Conservation (phyloP, 805 yeast species). For the Cyberlindnera nakhonratchasimensis region DNA sequence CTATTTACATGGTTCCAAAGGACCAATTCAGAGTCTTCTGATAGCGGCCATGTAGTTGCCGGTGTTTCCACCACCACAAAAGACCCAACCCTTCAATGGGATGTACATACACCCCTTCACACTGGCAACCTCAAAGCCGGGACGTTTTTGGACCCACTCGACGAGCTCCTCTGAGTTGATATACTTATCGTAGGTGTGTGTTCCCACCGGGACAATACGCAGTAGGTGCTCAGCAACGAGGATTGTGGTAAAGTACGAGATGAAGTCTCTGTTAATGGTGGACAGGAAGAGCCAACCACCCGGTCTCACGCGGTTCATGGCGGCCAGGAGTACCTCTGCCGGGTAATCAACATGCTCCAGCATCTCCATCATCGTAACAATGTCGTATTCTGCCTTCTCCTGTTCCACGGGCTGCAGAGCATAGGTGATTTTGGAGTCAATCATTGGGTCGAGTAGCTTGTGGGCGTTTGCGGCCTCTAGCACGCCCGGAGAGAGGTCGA, state of each 20-base stretch:
- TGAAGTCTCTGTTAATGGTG: constrained; percentile 84
- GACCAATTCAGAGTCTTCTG: constrained; percentile 38
- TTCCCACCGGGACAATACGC: constrained; percentile 83
- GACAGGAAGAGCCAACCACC: constrained; percentile 82
- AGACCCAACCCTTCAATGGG: constrained; percentile 84
- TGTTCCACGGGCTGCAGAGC: constrained; percentile 61
- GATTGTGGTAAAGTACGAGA: constrained; percentile 91
- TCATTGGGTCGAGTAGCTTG: constrained; percentile 57
- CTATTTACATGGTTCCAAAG: too few species aligned
- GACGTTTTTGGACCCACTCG: constrained; percentile 54
- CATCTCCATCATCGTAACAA: constrained; percentile 90
- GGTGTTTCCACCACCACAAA: constrained; percentile 51
- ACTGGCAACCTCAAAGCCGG: constrained; percentile 55
- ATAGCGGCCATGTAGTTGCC: constrained; percentile 94
- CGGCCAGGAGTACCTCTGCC: constrained; percentile 61
- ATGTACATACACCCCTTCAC: constrained; percentile 78
- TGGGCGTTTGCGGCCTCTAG: constrained; percentile 76
- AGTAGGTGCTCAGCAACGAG: constrained; percentile 82
- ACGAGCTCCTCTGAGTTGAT: constrained; percentile 71
- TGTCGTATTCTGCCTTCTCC: constrained; percentile 52
- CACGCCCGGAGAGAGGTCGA: constrained; percentile 84
- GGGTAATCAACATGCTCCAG: constrained; percentile 93
- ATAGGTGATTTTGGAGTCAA: constrained; percentile 56
- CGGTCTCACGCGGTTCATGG: constrained; percentile 62
- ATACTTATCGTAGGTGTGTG: constrained; percentile 85